Evolutionary conservation across 1,284 basidiomycete species (phyloP).

Genomic region (Apiotrichum akiyoshidainum): DNA sequence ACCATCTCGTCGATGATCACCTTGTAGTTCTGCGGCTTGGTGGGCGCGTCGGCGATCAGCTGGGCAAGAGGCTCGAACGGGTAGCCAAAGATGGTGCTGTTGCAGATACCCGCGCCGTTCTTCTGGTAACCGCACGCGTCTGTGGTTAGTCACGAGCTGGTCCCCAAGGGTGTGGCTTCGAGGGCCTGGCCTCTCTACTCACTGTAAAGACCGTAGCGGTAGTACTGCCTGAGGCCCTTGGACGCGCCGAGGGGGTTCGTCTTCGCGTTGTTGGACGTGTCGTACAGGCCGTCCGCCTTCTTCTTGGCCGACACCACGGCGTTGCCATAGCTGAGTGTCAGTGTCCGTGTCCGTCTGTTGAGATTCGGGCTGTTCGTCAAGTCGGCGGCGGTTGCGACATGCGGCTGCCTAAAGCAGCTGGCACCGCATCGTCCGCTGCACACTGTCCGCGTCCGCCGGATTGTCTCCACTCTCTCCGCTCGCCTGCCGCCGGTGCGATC

Average conservation of each 20-base stretch:
- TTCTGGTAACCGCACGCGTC: slow-evolving; percentile 47
- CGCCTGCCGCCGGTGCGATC: no score
- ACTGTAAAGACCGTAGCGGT: slow-evolving; percentile 49
- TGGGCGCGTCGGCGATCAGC: slow-evolving; percentile 43
- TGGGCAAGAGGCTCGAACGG: slow-evolving; percentile 41
- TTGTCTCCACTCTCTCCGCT: no score
- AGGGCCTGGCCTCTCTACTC: slow-evolving; percentile 26
- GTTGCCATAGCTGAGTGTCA: slow-evolving; percentile 33
- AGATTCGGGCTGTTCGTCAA: no score
- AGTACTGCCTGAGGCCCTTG: slow-evolving; percentile 44
- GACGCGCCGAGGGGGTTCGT: slow-evolving; percentile 31
- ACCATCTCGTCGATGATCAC: slow-evolving; percentile 33
- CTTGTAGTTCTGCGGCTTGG: slow-evolving; percentile 33
- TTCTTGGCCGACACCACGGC: slow-evolving; percentile 35
- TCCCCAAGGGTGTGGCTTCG: no score
- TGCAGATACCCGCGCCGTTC: slow-evolving; percentile 41
- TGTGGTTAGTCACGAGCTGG: slow-evolving; percentile 7
- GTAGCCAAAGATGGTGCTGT: slow-evolving; percentile 44
- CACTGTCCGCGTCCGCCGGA: no score
- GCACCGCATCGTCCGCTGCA: background rate
- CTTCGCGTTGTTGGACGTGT: slow-evolving; percentile 12
- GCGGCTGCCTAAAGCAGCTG: background rate
- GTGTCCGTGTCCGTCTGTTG: background rate
- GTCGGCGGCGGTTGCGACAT: background rate
- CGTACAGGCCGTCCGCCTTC: slow-evolving; percentile 13